Percentiles rank a stretch among this genome's conserved stretches.
phyloP scores from a whole-genome alignment of 345 rosid species.

The Moricandia moricandioides region DNA sequence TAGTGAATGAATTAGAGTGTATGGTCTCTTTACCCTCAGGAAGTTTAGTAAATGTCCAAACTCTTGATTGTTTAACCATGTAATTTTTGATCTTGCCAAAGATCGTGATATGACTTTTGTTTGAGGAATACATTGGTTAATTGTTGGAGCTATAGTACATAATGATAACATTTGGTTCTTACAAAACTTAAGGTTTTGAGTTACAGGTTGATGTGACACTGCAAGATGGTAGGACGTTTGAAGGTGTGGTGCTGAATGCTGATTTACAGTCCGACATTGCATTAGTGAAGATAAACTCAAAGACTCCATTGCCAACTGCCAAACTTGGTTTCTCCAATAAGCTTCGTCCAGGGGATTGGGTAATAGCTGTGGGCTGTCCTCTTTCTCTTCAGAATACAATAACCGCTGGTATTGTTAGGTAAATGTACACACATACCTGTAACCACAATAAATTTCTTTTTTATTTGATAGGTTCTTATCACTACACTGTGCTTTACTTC shows the following conservation, averaged over 20 bases:
- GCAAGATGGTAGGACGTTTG: conserved; percentile 91
- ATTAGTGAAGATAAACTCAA: conserved; percentile 77
- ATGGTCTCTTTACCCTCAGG: background rate
- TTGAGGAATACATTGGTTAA: background rate
- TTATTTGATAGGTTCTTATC: conserved; percentile 3
- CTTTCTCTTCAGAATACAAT: conserved; percentile 88
- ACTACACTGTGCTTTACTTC: background rate
- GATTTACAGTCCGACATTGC: conserved; percentile 96
- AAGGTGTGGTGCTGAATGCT: conserved; percentile 72
- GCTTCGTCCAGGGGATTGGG: conserved; percentile 98
- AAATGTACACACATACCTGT: background rate
- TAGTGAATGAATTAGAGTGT: no score
- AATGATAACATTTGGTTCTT: background rate
- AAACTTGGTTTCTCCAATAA: conserved; percentile 79
- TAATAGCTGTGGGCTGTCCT: conserved; percentile 90
- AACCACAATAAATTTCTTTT: background rate
- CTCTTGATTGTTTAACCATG: background rate
- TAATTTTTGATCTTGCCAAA: background rate
- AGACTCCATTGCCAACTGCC: conserved; percentile 75
- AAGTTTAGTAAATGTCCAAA: background rate
- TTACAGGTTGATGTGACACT: conserved; percentile 82
- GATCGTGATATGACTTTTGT: background rate
- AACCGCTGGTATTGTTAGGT: conserved; percentile 97
- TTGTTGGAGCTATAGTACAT: background rate
- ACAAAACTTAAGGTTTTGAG: background rate